Evolutionary conservation across 2,329 filamentous ascomycete species (phyloP).

Genomic region (Phaeosphaeria sp.): DNA sequence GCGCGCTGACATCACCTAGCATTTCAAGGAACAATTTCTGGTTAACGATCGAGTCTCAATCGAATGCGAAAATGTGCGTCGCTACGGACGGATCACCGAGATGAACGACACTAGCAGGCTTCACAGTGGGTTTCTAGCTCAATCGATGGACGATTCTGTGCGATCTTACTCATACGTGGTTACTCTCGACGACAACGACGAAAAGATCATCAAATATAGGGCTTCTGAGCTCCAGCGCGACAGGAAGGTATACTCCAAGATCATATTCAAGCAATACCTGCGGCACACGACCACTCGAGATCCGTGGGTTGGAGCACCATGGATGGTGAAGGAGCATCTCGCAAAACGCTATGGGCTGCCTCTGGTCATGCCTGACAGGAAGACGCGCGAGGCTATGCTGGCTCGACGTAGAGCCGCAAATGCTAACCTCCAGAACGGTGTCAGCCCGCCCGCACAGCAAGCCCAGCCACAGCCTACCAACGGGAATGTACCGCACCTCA

Average conservation of each 20-base stretch:
- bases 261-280: slow-evolving; percentile 90
- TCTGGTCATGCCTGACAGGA: slow-evolving; percentile 72
- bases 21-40: slow-evolving; percentile 45
- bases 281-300: slow-evolving; percentile 93
- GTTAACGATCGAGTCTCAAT: slow-evolving; percentile 42
- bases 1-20: slow-evolving; percentile 25
- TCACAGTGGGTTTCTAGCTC: slow-evolving; percentile 35
- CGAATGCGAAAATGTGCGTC: slow-evolving; percentile 36
- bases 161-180: slow-evolving; percentile 42
- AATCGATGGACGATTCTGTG: slow-evolving; percentile 35
- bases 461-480: slow-evolving; percentile 26
- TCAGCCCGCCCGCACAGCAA: slow-evolving; percentile 33
- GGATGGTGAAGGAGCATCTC: slow-evolving; percentile 88
- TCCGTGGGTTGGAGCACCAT: slow-evolving; percentile 94
- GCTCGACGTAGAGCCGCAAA: slow-evolving; percentile 73
- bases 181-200: slow-evolving; percentile 39
- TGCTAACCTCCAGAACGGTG: slow-evolving; percentile 50
- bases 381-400: slow-evolving; percentile 43
- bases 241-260: slow-evolving; percentile 91
- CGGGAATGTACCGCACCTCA: slow-evolving; percentile 24
- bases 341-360: slow-evolving; percentile 85
- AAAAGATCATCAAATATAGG: slow-evolving; percentile 56
- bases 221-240: slow-evolving; percentile 77
- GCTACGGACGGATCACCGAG: slow-evolving; percentile 38
- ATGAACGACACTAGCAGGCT: slow-evolving; percentile 40